phyloP scores from a whole-genome alignment of 495 filamentous ascomycete species.

The Ramalina intermedia region DNA sequence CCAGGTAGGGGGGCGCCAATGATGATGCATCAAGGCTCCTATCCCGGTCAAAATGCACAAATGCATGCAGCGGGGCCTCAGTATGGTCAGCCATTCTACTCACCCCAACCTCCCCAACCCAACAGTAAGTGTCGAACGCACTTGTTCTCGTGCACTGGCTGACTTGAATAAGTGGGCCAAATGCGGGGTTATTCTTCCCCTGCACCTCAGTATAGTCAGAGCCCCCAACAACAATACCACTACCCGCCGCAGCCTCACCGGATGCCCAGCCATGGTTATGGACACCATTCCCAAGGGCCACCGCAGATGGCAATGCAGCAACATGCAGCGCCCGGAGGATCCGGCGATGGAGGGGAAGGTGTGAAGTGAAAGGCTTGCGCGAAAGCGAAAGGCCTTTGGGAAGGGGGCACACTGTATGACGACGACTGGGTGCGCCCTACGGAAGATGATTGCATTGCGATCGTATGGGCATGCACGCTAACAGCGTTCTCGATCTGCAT shows the following conservation, averaged over 20 bases:
- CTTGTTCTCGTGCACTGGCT: constrained; percentile 18
- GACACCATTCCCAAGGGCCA: constrained; percentile 35
- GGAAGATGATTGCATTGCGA: no score
- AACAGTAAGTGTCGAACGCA: constrained; percentile 37
- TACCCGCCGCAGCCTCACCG: constrained; percentile 48
- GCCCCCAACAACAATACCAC: constrained; percentile 52
- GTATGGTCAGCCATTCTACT: constrained; percentile 53
- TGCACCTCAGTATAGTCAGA: constrained; percentile 45
- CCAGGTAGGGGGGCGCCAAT: constrained; percentile 63
- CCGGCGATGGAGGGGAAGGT: constrained; percentile 37
- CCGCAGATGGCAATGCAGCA: constrained; percentile 29
- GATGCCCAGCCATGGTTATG: constrained; percentile 43
- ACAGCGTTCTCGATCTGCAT: no score
- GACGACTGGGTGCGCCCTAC: no score
- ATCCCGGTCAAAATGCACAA: constrained; percentile 50
- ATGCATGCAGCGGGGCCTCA: constrained; percentile 56
- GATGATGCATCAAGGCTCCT: constrained; percentile 74
- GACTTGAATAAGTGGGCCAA: constrained; percentile 34
- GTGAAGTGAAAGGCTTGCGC: constrained; percentile 33
- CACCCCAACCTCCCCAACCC: constrained; percentile 46
- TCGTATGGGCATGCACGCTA: no score
- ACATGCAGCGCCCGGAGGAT: constrained; percentile 25
- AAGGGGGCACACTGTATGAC: no score
- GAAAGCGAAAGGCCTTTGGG: neutral
- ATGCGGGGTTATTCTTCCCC: constrained; percentile 46